Percentiles rank a stretch among this genome's conserved stretches.
Conservation (phyloP, 495 filamentous ascomycete genomes). For the Bacidia rubella region DNA sequence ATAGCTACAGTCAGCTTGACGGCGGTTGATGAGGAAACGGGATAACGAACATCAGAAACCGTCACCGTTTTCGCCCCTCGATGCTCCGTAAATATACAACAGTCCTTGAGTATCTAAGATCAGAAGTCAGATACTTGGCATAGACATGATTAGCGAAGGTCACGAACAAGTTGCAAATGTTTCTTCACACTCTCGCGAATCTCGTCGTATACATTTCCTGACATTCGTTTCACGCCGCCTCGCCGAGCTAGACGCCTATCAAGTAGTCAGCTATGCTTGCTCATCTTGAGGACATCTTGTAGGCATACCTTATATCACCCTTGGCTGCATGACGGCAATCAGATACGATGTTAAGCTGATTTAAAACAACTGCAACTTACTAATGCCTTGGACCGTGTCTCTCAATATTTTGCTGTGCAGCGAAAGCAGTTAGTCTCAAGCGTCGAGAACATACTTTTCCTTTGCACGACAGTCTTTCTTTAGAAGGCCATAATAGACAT, state of each 20-base stretch:
- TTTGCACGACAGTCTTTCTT: too few relatives aligned
- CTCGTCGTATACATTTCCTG: constrained; percentile 55
- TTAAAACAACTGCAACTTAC: constrained; percentile 30
- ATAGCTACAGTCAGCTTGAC: neutral
- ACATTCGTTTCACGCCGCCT: constrained; percentile 67
- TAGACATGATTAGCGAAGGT: neutral
- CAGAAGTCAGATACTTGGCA: neutral
- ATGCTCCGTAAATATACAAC: constrained; percentile 38
- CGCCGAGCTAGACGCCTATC: constrained; percentile 62
- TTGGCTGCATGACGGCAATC: too few relatives aligned
- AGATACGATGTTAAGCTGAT: neutral
- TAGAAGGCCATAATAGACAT: neutral
- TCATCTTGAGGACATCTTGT: neutral
- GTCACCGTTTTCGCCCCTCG: constrained; percentile 44
- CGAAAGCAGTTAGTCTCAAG: neutral
- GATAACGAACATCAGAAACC: constrained; percentile 43
- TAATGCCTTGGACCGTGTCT: constrained; percentile 52
- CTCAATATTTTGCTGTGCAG: constrained; percentile 39
- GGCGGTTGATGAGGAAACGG: neutral
- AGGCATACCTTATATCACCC: constrained; percentile 52
- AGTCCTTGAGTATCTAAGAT: constrained; percentile 38
- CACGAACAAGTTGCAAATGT: constrained; percentile 39
- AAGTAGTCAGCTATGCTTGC: neutral
- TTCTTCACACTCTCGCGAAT: constrained; percentile 39
- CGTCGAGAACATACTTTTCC: neutral